phyloP scores from a whole-genome alignment of 345 rosid species.

The Eucalyptus paniculata region DNA sequence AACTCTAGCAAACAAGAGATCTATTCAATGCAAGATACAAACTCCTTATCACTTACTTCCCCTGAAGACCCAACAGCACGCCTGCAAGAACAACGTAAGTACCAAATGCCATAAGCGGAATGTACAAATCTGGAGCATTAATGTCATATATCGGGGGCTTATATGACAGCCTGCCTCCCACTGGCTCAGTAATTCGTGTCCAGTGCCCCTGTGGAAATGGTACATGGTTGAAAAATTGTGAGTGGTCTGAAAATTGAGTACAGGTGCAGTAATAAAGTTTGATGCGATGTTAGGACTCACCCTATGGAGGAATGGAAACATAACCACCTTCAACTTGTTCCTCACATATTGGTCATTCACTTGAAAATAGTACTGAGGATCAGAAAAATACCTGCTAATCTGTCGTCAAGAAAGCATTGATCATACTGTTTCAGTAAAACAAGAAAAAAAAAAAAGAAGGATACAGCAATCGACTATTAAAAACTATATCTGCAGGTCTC shows the following conservation, averaged over 20 bases:
- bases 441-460: neutral
- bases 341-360: slow-evolving; percentile 94
- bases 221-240: neutral
- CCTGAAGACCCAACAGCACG: slow-evolving; percentile 65
- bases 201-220: slow-evolving; percentile 61
- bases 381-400: slow-evolving; percentile 88
- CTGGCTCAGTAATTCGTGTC: slow-evolving; percentile 93
- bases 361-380: slow-evolving; percentile 96
- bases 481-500: neutral
- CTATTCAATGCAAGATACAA: neutral
- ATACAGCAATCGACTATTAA: neutral
- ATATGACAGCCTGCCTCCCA: slow-evolving; percentile 94
- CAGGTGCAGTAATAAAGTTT: neutral
- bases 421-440: neutral
- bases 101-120: slow-evolving; percentile 95
- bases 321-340: slow-evolving; percentile 92
- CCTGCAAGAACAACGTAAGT: slow-evolving; percentile 88
- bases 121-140: slow-evolving; percentile 90
- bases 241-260: neutral
- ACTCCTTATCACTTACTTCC: slow-evolving; percentile 46
- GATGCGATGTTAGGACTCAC: slow-evolving; percentile 10
- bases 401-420: slow-evolving; percentile 12
- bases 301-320: slow-evolving; percentile 89
- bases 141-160: slow-evolving; percentile 91
- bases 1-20: neutral